Conservation (phyloP, 768 basidiomycete species). For the Pisolithus tinctorius region DNA sequence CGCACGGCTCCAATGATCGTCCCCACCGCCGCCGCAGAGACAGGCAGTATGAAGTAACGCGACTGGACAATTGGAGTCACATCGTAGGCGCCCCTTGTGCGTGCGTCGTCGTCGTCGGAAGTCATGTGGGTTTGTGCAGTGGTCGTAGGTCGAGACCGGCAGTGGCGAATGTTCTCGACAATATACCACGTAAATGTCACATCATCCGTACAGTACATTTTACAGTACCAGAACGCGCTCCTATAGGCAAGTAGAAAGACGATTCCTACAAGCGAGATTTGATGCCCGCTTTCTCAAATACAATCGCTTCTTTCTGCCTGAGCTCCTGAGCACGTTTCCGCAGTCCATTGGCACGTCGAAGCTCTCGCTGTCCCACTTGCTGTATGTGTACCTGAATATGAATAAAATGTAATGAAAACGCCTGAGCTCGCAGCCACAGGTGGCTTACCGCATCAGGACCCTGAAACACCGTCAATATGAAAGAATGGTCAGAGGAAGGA, state of each 20-base stretch:
- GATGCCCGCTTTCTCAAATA: conserved; percentile 55
- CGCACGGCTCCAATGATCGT: conserved; percentile 67
- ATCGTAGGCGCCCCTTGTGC: conserved; percentile 16
- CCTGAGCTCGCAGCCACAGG: background rate
- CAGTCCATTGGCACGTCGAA: conserved; percentile 67
- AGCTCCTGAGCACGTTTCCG: conserved; percentile 46
- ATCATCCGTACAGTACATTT: no score
- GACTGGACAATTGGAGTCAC: conserved; percentile 27
- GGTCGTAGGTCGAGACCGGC: background rate
- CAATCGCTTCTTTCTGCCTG: conserved; percentile 52
- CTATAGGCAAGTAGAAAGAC: background rate
- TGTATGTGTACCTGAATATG: conserved; percentile 83
- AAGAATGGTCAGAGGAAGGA: conserved; percentile 2
- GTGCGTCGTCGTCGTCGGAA: conserved; percentile 4
- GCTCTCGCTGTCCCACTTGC: conserved; percentile 87
- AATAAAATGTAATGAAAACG: conserved; percentile 8
- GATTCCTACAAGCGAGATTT: conserved; percentile 45
- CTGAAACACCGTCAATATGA: conserved; percentile 26
- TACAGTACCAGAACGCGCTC: no score
- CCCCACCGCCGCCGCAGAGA: conserved; percentile 53
- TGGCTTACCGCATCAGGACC: conserved; percentile 70
- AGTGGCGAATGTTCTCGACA: background rate
- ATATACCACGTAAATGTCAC: no score
- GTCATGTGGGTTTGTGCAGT: conserved; percentile 10
- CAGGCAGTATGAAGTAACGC: conserved; percentile 57